These are phyloP conservation scores for Crithidia bombi DNA, from an alignment of 208 protist genomes.

Conservation along the genomic window DNA sequence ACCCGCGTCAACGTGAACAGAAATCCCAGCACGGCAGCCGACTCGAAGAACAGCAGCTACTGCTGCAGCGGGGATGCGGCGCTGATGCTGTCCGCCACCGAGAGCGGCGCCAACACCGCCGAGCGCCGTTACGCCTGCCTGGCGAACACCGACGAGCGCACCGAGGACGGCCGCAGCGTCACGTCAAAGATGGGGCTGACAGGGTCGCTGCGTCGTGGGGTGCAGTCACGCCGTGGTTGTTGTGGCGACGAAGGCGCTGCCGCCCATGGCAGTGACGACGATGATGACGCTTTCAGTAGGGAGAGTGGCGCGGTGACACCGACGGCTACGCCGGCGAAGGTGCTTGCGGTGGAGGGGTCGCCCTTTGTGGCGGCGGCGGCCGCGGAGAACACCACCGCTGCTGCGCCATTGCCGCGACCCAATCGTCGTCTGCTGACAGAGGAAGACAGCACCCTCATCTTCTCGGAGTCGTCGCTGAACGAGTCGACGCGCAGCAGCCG, in stretches of 20 bases:
- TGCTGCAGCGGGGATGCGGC: neutral
- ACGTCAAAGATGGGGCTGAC: slow-evolving; percentile 34
- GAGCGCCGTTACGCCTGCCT: slow-evolving; percentile 30
- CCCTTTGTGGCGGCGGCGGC: slow-evolving; percentile 27
- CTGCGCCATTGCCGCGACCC: neutral
- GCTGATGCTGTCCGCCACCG: neutral
- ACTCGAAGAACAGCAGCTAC: slow-evolving; percentile 9
- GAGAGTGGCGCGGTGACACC: slow-evolving; percentile 17
- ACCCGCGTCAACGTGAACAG: neutral
- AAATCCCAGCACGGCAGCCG: neutral
- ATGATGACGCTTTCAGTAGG: neutral
- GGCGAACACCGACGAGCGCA: slow-evolving; percentile 33
- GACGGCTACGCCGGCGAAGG: slow-evolving; percentile 32
- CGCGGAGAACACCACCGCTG: slow-evolving; percentile 2
- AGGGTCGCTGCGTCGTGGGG: slow-evolving; percentile 22
- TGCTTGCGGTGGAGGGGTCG: slow-evolving; percentile 35
- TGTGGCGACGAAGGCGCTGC: slow-evolving; percentile 5
- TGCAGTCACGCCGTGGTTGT: slow-evolving; percentile 1
- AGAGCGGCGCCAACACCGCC: slow-evolving; percentile 12
- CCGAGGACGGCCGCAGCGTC: slow-evolving; percentile 23
- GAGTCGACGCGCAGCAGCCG: slow-evolving; percentile 13
- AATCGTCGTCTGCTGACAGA: slow-evolving; percentile 13
- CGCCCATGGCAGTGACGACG: slow-evolving; percentile 3
- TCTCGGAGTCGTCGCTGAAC: slow-evolving; percentile 16
- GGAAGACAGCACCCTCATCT: slow-evolving; percentile 25